Conservation (phyloP, 78 protist species). For the Diacronema lutheri region DNA sequence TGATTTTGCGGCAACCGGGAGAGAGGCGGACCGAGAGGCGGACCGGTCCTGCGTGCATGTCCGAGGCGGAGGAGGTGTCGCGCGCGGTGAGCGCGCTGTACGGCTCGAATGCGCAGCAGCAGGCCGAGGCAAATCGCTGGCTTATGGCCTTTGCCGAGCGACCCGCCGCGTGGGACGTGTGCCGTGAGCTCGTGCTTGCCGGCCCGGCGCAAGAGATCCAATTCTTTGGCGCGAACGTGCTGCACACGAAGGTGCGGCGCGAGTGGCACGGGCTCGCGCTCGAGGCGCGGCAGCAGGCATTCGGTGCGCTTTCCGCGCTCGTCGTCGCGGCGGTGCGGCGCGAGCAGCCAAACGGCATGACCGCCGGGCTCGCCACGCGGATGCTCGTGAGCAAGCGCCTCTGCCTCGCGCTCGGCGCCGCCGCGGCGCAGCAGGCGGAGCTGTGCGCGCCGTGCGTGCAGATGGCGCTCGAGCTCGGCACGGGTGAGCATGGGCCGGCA, state of each 20-base stretch:
- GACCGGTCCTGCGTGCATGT: too few relatives aligned
- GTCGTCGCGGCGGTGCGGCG: too few relatives aligned
- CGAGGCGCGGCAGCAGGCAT: neutral
- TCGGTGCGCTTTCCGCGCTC: neutral
- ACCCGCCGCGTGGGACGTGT: neutral
- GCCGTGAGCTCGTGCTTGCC: neutral
- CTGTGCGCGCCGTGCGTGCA: neutral
- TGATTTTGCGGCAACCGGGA: too few relatives aligned
- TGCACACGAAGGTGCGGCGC: neutral
- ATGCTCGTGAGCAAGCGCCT: neutral
- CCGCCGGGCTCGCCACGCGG: too few relatives aligned
- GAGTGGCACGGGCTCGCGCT: neutral
- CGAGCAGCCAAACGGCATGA: too few relatives aligned
- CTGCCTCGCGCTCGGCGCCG: conserved; percentile 5
- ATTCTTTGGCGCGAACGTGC: neutral
- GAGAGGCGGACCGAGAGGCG: too few relatives aligned
- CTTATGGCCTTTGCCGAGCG: neutral
- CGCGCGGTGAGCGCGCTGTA: neutral
- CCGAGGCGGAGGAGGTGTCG: too few relatives aligned
- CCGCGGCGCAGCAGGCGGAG: neutral
- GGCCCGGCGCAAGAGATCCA: neutral
- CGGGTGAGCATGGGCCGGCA: neutral
- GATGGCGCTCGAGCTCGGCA: neutral
- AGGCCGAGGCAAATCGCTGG: neutral
- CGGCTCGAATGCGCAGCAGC: neutral